phyloP scores from a whole-genome alignment of 1,284 basidiomycete genomes.

The Pseudozyma pruni region DNA sequence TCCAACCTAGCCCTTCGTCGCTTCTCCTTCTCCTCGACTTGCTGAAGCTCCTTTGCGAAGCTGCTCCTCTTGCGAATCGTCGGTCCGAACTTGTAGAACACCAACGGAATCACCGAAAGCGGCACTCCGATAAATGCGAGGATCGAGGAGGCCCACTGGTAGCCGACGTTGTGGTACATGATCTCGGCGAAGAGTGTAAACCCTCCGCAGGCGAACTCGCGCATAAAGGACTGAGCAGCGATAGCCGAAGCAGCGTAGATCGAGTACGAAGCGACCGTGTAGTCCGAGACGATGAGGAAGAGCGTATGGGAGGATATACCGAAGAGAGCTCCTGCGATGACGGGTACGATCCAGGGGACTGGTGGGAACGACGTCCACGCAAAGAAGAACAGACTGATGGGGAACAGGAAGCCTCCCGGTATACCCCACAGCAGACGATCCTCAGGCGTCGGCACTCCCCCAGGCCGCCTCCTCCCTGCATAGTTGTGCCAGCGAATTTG shows the following conservation, averaged over 20 bases:
- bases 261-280: constrained; percentile 51
- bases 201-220: constrained; percentile 49
- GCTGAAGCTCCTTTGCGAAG: constrained; percentile 51
- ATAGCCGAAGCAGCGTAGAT: constrained; percentile 56
- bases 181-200: constrained; percentile 50
- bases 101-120: constrained; percentile 50
- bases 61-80: constrained; percentile 45
- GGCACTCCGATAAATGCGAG: constrained; percentile 52
- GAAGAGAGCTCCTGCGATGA: constrained; percentile 47
- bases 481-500: constrained; percentile 34
- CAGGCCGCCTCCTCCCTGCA: constrained; percentile 31
- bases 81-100: constrained; percentile 55
- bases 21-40: constrained; percentile 37
- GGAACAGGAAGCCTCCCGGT: constrained; percentile 41
- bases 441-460: constrained; percentile 39
- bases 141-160: constrained; percentile 52
- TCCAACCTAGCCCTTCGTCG: constrained; percentile 24
- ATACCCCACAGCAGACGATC: constrained; percentile 48
- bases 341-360: constrained; percentile 54
- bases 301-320: constrained; percentile 56
- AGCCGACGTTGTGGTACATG: constrained; percentile 51
- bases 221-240: constrained; percentile 54
- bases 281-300: constrained; percentile 59
- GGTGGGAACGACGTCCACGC: constrained; percentile 57
- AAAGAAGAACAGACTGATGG: constrained; percentile 55